A percentile compares a stretch with the other conserved stretches of the same genome.
These are phyloP conservation scores for Protomyces inouyei DNA, from an alignment of 1,139 yeast genomes.

Conservation along the genomic window DNA sequence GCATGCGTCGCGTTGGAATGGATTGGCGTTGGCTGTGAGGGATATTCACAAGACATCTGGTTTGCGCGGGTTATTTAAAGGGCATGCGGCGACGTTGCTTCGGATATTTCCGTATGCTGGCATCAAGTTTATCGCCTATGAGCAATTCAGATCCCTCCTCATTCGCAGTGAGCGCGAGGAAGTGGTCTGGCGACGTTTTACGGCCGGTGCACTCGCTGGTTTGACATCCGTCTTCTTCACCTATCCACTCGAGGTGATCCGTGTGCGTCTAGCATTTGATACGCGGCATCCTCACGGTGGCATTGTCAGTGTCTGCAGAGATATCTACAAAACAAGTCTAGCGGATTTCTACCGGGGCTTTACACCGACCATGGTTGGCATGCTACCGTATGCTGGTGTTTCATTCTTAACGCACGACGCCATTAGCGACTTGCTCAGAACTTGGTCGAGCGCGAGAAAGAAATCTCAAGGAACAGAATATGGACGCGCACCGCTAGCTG, in stretches of 20 bases:
- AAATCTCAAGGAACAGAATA: constrained; percentile 27
- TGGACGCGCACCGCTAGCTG: constrained; percentile 58
- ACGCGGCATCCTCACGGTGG: constrained; percentile 24
- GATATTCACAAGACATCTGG: constrained; percentile 70
- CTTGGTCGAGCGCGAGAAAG: neutral
- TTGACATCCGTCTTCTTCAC: constrained; percentile 81
- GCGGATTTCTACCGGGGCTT: constrained; percentile 86
- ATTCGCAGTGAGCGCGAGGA: constrained; percentile 73
- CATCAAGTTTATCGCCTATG: constrained; percentile 94
- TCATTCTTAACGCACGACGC: constrained; percentile 91
- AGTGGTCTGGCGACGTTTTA: constrained; percentile 69
- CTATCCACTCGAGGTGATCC: constrained; percentile 82
- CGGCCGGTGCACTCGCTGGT: constrained; percentile 80
- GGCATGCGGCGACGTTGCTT: constrained; percentile 86
- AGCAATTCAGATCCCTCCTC: constrained; percentile 73
- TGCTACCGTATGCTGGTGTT: constrained; percentile 98
- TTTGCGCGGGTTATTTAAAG: constrained; percentile 78
- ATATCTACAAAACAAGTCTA: constrained; percentile 33
- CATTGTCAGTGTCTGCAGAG: constrained; percentile 29
- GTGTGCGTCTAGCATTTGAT: constrained; percentile 89
- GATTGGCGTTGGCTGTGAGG: constrained; percentile 66
- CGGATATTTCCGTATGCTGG: constrained; percentile 97
- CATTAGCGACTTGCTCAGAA: constrained; percentile 75
- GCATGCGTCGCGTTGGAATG: constrained; percentile 74
- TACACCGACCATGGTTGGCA: constrained; percentile 87